Evolutionary conservation across 2,329 filamentous ascomycete genomes (phyloP), one percentile per base, ranked within the genome.

Genomic region (Trichoderma sp.): DNA sequence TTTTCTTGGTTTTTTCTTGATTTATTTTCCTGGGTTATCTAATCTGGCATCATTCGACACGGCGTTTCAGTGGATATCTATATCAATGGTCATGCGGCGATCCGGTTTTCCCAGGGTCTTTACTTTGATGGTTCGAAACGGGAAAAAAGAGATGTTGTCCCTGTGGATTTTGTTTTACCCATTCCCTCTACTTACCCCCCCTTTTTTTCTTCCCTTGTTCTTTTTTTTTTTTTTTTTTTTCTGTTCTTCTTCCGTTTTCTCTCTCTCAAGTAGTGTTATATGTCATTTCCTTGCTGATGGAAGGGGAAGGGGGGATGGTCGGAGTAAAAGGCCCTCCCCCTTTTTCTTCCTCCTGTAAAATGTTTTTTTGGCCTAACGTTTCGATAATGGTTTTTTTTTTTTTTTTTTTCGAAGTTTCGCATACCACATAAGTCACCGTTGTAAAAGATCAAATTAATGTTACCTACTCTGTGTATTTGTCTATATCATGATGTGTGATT

Each of bases 81-180:
- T 78, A 80, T 80, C 78, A 54, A 79, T 76, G 78, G 76, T 76
- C 75, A 77, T 77, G 77, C 70, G 78, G 78, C 77, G 78, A 79
- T 77, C 64, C 59, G 67, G 67, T 67, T 58, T 64, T 34, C 64
- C 56, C 56, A 57, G 64, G 65, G 50, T 45, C 59, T 67, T 39
- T 59, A 35, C 50, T 67, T 68, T 71, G 73, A 73, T 74, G 75
- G 74, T 73, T 73, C 74, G 64, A 71, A 68, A 70, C 54, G 75
- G 73, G 72, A 73, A 63, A 39, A 77, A 76, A 71, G 72, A 69
- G 67, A 53, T 67, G 67, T 59, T 68, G 67, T 60, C 54, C 54
- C 45, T 67, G 67, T 60, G 67, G 56, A 25, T 66, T 64, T 19
- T 54, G 32, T 42, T 59, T 37, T 59, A 12, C 10, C 19, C 19